Evolutionary conservation across 164 flowering plant species (phyloP), one percentile per base, ranked within the genome.

Genomic region (Sextonia rubra): DNA sequence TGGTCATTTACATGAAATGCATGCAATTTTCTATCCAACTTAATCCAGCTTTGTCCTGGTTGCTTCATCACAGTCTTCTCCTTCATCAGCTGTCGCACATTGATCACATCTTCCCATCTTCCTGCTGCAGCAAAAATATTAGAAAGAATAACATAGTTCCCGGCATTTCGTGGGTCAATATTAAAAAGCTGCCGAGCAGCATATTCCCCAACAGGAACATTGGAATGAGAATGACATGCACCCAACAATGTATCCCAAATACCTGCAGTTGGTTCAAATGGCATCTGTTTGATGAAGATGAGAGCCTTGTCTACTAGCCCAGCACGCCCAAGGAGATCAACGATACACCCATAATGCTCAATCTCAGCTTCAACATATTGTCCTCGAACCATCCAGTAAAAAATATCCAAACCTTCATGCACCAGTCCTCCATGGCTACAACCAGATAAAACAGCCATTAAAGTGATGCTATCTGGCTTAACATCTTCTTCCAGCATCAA

Each of bases 371-470:
- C 68, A 18, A 77, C 52, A n/a, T 71, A 72, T 37, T 63, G 1
- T 23, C 18, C 60, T 47, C 47, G 64, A 66, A 70, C 56, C 80
- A 80, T 77, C 29, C 60, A 74, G 30, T 73, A 23, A 58, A 77
- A 80, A 30, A 69, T 65, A 23, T 72, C 47, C 29, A 80, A 75
- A 69, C 83, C 83, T 70, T 80, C 80, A 23, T 72, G 72, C 25
- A 80, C 76, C 70, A 80, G 71, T 58, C 80, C 83, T 66, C 80
- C 83, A 67, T 77, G 83, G 71, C 83, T 77, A 61, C 83, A 80
- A 47, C 78, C 83, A 5, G 78, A 80, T 48, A 77, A 69, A 66
- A 80, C 78, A 49, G 83, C 80, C 78, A 77, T 62, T 18, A 69
- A 80, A 29, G 80, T 77, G 25, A 77, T 63, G 55, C 74, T 70